Evolutionary conservation across 1,284 basidiomycete genomes (phyloP).

Genomic region (Acaromyces ingoldii): DNA sequence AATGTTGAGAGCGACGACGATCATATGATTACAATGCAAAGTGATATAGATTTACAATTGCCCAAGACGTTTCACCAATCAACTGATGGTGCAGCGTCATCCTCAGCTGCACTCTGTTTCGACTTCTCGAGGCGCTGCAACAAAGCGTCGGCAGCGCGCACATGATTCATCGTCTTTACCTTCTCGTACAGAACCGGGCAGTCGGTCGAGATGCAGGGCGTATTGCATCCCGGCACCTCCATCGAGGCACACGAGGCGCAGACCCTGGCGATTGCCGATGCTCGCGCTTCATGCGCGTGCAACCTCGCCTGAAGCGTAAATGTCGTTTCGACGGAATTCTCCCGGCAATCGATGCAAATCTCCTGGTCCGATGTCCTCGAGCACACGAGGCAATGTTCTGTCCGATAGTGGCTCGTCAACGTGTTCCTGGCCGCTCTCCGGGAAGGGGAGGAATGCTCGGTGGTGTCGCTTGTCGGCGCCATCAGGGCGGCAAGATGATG

Average conservation of each 20-base stretch:
- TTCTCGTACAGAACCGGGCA: conserved; percentile 42
- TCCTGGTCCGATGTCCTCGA: conserved; percentile 57
- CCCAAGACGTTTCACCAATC: too few species aligned
- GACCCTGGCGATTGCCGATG: conserved; percentile 19
- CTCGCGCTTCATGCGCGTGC: conserved; percentile 14
- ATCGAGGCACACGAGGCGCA: conserved; percentile 28
- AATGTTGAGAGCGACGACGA: too few species aligned
- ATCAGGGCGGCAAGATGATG: conserved; percentile 9
- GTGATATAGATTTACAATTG: too few species aligned
- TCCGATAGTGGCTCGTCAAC: conserved; percentile 73
- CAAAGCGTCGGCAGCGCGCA: too few species aligned
- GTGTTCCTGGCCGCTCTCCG: conserved; percentile 52
- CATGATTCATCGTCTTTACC: neutral
- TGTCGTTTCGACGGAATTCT: conserved; percentile 12
- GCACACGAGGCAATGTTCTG: conserved; percentile 68
- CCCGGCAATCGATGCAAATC: conserved; percentile 32
- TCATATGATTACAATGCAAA: too few species aligned
- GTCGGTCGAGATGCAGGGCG: conserved; percentile 39
- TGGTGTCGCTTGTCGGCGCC: conserved; percentile 18
- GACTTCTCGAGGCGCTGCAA: too few species aligned
- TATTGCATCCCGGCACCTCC: conserved; percentile 2
- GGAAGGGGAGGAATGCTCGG: conserved; percentile 34
- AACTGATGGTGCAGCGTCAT: too few species aligned
- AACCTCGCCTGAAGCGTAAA: conserved; percentile 13
- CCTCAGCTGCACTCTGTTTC: too few species aligned